Conservation (phyloP, 1,139 yeast species). For the Taphrina confusa region DNA sequence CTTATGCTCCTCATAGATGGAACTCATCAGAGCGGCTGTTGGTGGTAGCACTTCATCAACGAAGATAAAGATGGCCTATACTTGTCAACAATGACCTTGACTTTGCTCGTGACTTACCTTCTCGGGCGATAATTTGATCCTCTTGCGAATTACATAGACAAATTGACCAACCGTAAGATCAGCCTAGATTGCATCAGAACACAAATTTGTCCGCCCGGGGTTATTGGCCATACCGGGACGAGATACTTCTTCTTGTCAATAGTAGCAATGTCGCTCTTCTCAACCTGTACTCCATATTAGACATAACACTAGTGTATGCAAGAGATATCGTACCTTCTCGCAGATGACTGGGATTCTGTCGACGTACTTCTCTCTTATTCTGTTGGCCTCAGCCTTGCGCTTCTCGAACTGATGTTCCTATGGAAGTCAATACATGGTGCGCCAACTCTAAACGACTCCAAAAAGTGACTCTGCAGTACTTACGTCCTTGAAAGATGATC, state of each 20-base stretch:
- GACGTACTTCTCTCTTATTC: constrained; percentile 83
- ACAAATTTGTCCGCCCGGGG: background rate
- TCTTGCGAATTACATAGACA: constrained; percentile 93
- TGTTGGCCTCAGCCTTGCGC: constrained; percentile 92
- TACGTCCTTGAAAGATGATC: constrained; percentile 34
- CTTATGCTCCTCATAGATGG: constrained; percentile 92
- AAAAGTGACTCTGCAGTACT: too few species aligned
- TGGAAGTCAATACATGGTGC: background rate
- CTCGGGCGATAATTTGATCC: constrained; percentile 93
- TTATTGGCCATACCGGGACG: constrained; percentile 58
- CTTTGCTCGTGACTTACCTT: constrained; percentile 58
- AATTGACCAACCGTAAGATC: constrained; percentile 97
- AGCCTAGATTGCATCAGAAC: constrained; percentile 51
- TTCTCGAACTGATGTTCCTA: constrained; percentile 54
- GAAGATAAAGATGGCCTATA: constrained; percentile 34
- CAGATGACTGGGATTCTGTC: constrained; percentile 97
- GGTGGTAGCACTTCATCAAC: constrained; percentile 94
- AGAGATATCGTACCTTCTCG: constrained; percentile 60
- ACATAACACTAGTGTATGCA: background rate
- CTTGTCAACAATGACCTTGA: background rate
- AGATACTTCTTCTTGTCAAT: constrained; percentile 95
- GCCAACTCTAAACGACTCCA: too few species aligned
- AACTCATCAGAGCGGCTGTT: constrained; percentile 93
- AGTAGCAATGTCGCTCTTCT: constrained; percentile 92
- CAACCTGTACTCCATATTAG: constrained; percentile 48